A percentile compares a stretch with the other conserved stretches of the same genome.
phyloP scores from a whole-genome alignment of 108 stramenopile species.

The Cyclotella choctawhatcheeana region DNA sequence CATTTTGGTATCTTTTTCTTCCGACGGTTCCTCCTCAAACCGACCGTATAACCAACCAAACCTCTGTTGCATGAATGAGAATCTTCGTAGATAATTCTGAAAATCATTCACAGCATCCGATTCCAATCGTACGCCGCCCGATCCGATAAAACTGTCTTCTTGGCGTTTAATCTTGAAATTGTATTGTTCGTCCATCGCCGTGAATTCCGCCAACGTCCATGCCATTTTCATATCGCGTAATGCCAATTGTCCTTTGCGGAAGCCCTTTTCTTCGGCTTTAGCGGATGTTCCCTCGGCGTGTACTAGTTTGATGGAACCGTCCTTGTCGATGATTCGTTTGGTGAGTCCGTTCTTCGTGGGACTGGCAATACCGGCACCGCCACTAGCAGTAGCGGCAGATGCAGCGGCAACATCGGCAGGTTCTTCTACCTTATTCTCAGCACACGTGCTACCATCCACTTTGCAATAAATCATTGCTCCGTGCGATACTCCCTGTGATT shows the following conservation, averaged over 20 bases:
- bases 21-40: slow-evolving; percentile 66
- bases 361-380: too few species aligned
- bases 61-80: slow-evolving; percentile 88
- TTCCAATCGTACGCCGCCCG: slow-evolving; percentile 71
- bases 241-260: slow-evolving; percentile 93
- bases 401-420: not conserved
- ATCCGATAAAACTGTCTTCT: slow-evolving; percentile 69
- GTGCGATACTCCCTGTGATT: slow-evolving; percentile 51
- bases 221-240: slow-evolving; percentile 96
- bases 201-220: slow-evolving; percentile 96
- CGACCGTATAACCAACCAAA: slow-evolving; percentile 92
- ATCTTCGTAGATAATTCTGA: slow-evolving; percentile 81
- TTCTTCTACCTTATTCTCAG: slow-evolving; percentile 36
- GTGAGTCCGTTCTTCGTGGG: too few species aligned
- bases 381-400: too few species aligned
- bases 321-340: slow-evolving; percentile 84
- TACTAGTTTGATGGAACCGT: slow-evolving; percentile 78
- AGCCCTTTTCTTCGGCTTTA: slow-evolving; percentile 53
- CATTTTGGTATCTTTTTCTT: slow-evolving; percentile 23
- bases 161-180: slow-evolving; percentile 93
- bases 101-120: slow-evolving; percentile 67
- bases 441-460: slow-evolving; percentile 78
- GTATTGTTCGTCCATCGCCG: slow-evolving; percentile 92
- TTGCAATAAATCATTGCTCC: slow-evolving; percentile 86
- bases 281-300: slow-evolving; percentile 53